phyloP scores from a whole-genome alignment of 2,329 filamentous ascomycete species.

The Calonectria henricotiae region DNA sequence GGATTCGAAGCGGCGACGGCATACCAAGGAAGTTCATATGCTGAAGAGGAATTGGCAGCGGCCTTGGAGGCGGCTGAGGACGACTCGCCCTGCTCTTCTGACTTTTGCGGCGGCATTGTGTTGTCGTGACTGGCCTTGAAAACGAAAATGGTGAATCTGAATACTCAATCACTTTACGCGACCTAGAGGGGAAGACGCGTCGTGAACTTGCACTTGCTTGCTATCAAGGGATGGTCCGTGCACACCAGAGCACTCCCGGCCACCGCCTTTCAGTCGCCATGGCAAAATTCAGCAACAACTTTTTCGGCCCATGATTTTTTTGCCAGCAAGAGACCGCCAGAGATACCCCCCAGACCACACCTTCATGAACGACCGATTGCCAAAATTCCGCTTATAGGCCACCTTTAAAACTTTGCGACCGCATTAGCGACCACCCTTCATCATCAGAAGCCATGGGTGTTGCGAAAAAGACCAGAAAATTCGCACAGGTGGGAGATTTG shows the following conservation, averaged over 20 bases:
- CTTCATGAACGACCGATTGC: slow-evolving; percentile 6
- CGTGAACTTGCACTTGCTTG: slow-evolving; percentile 32
- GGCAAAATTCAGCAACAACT: slow-evolving; percentile 55
- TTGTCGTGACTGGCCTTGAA: slow-evolving; percentile 41
- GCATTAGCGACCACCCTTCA: neutral
- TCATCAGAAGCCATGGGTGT: slow-evolving; percentile 78
- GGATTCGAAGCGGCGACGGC: slow-evolving; percentile 33
- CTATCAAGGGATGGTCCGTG: slow-evolving; percentile 50
- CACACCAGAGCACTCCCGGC: slow-evolving; percentile 41
- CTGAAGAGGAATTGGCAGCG: slow-evolving; percentile 67
- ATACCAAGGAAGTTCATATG: slow-evolving; percentile 87
- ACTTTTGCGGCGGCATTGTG: slow-evolving; percentile 67
- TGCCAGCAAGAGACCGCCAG: slow-evolving; percentile 26
- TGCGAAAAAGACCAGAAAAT: slow-evolving; percentile 93
- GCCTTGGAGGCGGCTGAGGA: slow-evolving; percentile 74
- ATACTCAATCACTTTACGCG: slow-evolving; percentile 59
- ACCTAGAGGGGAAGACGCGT: slow-evolving; percentile 56
- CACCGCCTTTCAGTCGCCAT: slow-evolving; percentile 52
- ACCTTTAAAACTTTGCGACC: neutral
- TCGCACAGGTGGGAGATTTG: slow-evolving; percentile 73
- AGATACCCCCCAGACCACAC: slow-evolving; percentile 36
- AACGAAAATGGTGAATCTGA: slow-evolving; percentile 43
- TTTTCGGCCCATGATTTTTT: slow-evolving; percentile 43
- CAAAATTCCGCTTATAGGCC: neutral
- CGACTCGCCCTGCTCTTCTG: slow-evolving; percentile 73